A percentile compares a stretch with the other conserved stretches of the same genome.
Conservation (phyloP, 805 yeast genomes). For the Isabelozyma gotoi region DNA sequence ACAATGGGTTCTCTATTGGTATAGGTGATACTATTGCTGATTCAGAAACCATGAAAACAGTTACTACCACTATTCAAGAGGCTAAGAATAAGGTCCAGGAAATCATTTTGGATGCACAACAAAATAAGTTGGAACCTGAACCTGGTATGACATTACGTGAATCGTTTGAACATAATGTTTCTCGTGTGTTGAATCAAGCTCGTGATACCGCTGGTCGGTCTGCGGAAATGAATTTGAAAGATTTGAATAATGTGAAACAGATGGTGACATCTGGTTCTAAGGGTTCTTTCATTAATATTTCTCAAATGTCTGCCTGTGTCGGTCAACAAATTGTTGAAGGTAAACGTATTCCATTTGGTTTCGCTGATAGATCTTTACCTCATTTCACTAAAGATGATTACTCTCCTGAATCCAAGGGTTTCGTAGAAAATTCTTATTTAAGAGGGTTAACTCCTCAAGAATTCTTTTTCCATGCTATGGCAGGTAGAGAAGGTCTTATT, state of each 20-base stretch:
- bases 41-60: conserved; percentile 89
- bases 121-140: conserved; percentile 83
- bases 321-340: conserved; percentile 99
- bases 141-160: conserved; percentile 99
- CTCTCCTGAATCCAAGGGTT: conserved; percentile 97
- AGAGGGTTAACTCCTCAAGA: conserved; percentile 99
- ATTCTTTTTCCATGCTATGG: conserved; percentile 99
- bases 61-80: conserved; percentile 87
- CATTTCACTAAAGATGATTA: conserved; percentile 98
- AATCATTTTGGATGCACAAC: conserved; percentile 89
- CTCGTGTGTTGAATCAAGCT: conserved; percentile 92
- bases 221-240: conserved; percentile 94
- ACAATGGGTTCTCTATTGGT: conserved; percentile 97
- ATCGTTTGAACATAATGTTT: conserved; percentile 95
- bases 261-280: conserved; percentile 99
- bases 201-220: conserved; percentile 99
- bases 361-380: conserved; percentile 93
- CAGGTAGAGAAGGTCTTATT: conserved; percentile 99
- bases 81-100: conserved; percentile 95
- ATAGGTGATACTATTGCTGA: conserved; percentile 99
- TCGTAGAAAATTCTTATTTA: conserved; percentile 93
- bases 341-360: conserved; percentile 97
- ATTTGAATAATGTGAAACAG: conserved; percentile 93
- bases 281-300: conserved; percentile 97
- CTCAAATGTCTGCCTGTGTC: conserved; percentile 99